Evolutionary conservation across 2,329 filamentous ascomycete genomes (phyloP).

Genomic region (Aspergillus sp.): DNA sequence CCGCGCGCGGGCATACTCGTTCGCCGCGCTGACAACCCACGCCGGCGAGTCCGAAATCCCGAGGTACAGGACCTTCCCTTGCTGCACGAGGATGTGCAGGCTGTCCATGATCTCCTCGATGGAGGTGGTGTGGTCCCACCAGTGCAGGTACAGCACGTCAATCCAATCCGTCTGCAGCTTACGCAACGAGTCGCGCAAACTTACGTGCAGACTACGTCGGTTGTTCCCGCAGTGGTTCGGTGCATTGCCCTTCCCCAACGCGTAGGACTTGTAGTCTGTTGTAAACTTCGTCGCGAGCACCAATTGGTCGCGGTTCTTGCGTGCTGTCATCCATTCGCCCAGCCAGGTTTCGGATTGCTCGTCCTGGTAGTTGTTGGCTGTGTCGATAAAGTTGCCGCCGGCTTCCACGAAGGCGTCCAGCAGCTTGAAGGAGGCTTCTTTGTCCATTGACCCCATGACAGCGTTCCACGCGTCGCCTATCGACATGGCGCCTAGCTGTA

Average conservation of each 20-base stretch:
- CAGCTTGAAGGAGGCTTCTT: slow-evolving; percentile 54
- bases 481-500: slow-evolving; percentile 39
- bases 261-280: slow-evolving; percentile 44
- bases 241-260: slow-evolving; percentile 32
- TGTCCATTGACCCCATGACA: slow-evolving; percentile 57
- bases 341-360: slow-evolving; percentile 59
- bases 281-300: slow-evolving; percentile 66
- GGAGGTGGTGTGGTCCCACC: slow-evolving; percentile 41
- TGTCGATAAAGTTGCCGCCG: slow-evolving; percentile 69
- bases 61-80: slow-evolving; percentile 36
- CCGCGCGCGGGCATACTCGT: slow-evolving; percentile 31
- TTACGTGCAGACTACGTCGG: slow-evolving; percentile 35
- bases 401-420: slow-evolving; percentile 58
- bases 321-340: slow-evolving; percentile 61
- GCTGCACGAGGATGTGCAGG: slow-evolving; percentile 31
- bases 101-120: slow-evolving; percentile 33
- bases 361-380: slow-evolving; percentile 59
- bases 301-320: slow-evolving; percentile 58
- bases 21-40: slow-evolving; percentile 34
- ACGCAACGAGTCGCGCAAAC: slow-evolving; percentile 36
- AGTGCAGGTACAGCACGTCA: slow-evolving; percentile 50
- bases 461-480: slow-evolving; percentile 36
- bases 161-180: slow-evolving; percentile 48
- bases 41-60: slow-evolving; percentile 36
- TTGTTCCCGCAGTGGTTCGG: slow-evolving; percentile 43